These are phyloP conservation scores for Hevea brasiliensis DNA, from an alignment of 345 rosid genomes.

Conservation along the genomic window DNA sequence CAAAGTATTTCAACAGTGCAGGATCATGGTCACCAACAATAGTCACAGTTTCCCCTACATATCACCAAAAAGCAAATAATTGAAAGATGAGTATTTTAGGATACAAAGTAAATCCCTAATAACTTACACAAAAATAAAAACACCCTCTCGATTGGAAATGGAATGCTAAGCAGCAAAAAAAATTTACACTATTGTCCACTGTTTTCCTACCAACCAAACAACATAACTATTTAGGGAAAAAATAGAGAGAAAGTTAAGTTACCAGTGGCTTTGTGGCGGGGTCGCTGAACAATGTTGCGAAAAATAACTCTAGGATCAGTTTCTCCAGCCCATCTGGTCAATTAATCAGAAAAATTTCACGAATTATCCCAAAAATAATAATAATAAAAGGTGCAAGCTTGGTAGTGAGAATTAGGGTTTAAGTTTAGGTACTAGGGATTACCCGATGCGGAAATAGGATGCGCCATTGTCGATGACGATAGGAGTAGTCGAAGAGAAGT, in stretches of 20 bases:
- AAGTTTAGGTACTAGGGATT: background rate
- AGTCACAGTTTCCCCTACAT: slow-evolving; percentile 82
- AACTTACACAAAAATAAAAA: too few species aligned
- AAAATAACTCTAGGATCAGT: slow-evolving; percentile 83
- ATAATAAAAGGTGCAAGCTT: too few species aligned
- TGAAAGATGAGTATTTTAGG: background rate
- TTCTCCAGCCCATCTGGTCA: slow-evolving; percentile 94
- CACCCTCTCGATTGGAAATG: too few species aligned
- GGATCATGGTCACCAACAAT: slow-evolving; percentile 87
- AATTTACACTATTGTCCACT: background rate
- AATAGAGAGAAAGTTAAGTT: background rate
- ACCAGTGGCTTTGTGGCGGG: slow-evolving; percentile 94
- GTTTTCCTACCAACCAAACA: background rate
- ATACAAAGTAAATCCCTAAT: background rate
- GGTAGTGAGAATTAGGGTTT: slow-evolving; percentile 32
- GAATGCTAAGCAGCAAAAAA: background rate
- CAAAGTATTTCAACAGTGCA: slow-evolving; percentile 75
- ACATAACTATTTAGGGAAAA: background rate
- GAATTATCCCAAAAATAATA: too few species aligned
- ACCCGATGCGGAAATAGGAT: slow-evolving; percentile 95
- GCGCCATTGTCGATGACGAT: slow-evolving; percentile 99
- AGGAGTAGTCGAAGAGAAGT: slow-evolving; percentile 64
- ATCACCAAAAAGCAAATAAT: slow-evolving; percentile 10
- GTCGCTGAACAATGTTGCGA: slow-evolving; percentile 96
- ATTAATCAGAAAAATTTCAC: slow-evolving; percentile 2